These are phyloP conservation scores for Ustilago sp. DNA, from an alignment of 1,284 basidiomycete genomes.

Conservation along the genomic window DNA sequence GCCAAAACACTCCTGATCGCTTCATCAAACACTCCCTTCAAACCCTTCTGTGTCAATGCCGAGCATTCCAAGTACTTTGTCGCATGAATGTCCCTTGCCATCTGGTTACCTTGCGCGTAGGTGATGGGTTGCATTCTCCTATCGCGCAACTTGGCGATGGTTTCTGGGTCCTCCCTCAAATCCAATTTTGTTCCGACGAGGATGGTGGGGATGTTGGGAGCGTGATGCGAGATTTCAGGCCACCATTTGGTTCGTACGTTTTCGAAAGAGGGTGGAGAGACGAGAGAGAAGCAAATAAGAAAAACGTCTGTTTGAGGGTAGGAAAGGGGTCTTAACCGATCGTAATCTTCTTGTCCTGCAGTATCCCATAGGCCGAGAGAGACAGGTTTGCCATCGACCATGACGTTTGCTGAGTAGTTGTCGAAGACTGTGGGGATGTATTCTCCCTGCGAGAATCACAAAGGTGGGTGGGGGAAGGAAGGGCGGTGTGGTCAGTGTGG, in stretches of 20 bases:
- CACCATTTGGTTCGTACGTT: constrained; percentile 92
- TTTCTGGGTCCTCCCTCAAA: constrained; percentile 91
- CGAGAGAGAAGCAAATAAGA: constrained; percentile 97
- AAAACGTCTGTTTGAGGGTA: constrained; percentile 99
- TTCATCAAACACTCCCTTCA: constrained; percentile 69
- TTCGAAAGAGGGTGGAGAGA: constrained; percentile 96
- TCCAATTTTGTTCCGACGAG: constrained; percentile 98
- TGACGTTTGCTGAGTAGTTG: constrained; percentile 90
- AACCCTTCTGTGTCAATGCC: constrained; percentile 92
- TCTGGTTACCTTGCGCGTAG: constrained; percentile 87
- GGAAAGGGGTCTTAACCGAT: constrained; percentile 94
- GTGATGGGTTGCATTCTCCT: constrained; percentile 93
- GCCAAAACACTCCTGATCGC: constrained; percentile 66
- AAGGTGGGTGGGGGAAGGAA: not conserved
- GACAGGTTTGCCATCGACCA: constrained; percentile 98
- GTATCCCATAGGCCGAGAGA: constrained; percentile 88
- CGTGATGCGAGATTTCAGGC: constrained; percentile 79
- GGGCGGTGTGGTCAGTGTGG: not conserved
- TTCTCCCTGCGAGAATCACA: constrained; percentile 49
- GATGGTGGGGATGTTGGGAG: constrained; percentile 89
- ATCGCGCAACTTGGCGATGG: constrained; percentile 91
- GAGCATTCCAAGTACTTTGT: constrained; percentile 94
- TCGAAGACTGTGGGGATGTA: constrained; percentile 79
- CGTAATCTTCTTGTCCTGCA: constrained; percentile 75
- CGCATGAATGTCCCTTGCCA: constrained; percentile 93